A percentile compares a stretch with the other conserved stretches of the same genome.
Conservation (phyloP, 164 flowering plant genomes). For the Umbellularia californica region DNA sequence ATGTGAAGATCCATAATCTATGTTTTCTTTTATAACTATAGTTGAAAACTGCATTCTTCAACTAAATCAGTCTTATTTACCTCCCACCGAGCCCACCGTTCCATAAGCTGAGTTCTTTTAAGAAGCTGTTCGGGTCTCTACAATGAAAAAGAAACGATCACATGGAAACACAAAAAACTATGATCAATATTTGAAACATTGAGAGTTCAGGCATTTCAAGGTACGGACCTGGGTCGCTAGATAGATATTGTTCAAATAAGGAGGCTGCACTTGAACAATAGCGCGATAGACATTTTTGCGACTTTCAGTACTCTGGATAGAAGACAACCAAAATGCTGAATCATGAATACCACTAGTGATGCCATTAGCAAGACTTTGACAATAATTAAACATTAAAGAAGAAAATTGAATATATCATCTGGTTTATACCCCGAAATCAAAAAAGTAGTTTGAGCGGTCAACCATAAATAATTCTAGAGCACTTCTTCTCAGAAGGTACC, state of each 20-base stretch:
- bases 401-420: neutral
- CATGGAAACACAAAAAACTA: neutral
- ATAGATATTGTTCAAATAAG: constrained; percentile 88
- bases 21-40: neutral
- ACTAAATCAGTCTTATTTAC: constrained; percentile 32
- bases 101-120: constrained; percentile 96
- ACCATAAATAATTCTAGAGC: constrained; percentile 96
- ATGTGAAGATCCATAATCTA: neutral
- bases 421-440: constrained; percentile 87
- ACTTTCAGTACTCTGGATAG: constrained; percentile 66
- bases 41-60: constrained; percentile 10
- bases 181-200: neutral
- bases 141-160: constrained; percentile 16
- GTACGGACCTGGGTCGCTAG: constrained; percentile 85
- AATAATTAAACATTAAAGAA: constrained; percentile 4
- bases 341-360: neutral
- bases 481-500: constrained; percentile 94
- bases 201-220: constrained; percentile 4
- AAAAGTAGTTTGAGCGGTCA: constrained; percentile 94
- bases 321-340: constrained; percentile 1
- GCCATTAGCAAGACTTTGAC: constrained; percentile 3
- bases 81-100: constrained; percentile 99
- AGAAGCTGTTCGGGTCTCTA: constrained; percentile 97
- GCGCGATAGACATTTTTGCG: constrained; percentile 90
- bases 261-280: constrained; percentile 88